These are phyloP conservation scores for Debaryomycetaceae sp. DNA, from an alignment of 1,139 yeast species.

Conservation along the genomic window DNA sequence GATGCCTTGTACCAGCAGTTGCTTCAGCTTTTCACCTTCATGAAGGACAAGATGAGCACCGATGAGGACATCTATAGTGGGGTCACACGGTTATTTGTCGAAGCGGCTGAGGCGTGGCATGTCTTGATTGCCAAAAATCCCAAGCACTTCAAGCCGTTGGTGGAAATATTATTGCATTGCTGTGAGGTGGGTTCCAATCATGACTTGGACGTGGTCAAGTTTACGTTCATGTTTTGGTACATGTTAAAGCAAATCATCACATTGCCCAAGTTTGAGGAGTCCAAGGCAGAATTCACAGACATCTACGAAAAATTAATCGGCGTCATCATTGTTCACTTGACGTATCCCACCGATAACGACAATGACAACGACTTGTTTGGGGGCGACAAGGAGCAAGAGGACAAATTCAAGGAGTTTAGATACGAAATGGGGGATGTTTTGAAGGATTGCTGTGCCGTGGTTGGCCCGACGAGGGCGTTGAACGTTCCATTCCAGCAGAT, in stretches of 20 bases:
- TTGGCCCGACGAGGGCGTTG: slow-evolving; percentile 72
- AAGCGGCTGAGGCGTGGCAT: slow-evolving; percentile 97
- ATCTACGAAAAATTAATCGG: slow-evolving; percentile 61
- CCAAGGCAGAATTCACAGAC: slow-evolving; percentile 55
- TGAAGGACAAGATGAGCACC: slow-evolving; percentile 42
- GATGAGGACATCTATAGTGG: slow-evolving; percentile 73
- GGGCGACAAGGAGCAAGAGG: slow-evolving; percentile 78
- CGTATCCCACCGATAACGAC: slow-evolving; percentile 59
- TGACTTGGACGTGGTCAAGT: slow-evolving; percentile 84
- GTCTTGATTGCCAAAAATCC: slow-evolving; percentile 77
- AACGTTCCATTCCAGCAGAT: slow-evolving; percentile 56
- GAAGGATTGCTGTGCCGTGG: slow-evolving; percentile 89
- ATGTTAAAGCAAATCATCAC: slow-evolving; percentile 69
- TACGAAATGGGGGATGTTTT: slow-evolving; percentile 96
- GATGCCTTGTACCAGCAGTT: slow-evolving; percentile 67
- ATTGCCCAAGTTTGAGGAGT: slow-evolving; percentile 57
- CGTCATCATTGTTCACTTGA: slow-evolving; percentile 66
- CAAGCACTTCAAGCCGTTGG: slow-evolving; percentile 64
- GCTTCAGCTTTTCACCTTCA: slow-evolving; percentile 51
- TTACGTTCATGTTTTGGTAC: slow-evolving; percentile 92
- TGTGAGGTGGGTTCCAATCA: slow-evolving; percentile 52
- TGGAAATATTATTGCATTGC: slow-evolving; percentile 66
- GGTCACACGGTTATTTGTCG: slow-evolving; percentile 74
- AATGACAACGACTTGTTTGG: slow-evolving; percentile 41
- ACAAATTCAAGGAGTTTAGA: slow-evolving; percentile 87